Evolutionary conservation across 768 basidiomycete species (phyloP).

Genomic region (Tulasnella sp.): DNA sequence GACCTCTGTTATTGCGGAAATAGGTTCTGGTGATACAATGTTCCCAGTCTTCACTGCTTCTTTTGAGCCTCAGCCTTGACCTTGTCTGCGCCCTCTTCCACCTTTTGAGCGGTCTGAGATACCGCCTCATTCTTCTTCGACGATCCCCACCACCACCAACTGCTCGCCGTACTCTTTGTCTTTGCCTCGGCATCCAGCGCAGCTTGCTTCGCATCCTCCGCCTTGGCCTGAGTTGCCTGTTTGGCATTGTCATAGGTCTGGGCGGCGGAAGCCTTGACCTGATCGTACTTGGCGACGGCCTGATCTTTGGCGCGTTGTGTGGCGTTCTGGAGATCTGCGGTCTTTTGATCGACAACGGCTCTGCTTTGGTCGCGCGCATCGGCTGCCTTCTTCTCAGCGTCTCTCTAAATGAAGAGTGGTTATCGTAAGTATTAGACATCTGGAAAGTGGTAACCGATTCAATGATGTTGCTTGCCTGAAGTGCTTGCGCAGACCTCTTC

Average conservation of each 20-base stretch:
- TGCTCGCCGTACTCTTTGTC: slow-evolving; percentile 3
- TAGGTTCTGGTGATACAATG: too few relatives aligned
- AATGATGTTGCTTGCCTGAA: not conserved
- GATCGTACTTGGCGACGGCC: slow-evolving; percentile 1
- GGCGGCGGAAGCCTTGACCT: not conserved
- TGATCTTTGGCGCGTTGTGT: not conserved
- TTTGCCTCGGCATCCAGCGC: not conserved
- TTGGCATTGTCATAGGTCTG: slow-evolving; percentile 7
- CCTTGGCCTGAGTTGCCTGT: not conserved
- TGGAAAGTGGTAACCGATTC: not conserved
- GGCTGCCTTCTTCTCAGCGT: not conserved
- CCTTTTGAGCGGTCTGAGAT: not conserved
- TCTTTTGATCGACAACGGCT: not conserved
- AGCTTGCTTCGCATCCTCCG: slow-evolving; percentile 7
- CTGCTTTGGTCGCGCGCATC: not conserved
- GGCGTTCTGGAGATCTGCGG: not conserved
- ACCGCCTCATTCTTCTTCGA: slow-evolving; percentile 1
- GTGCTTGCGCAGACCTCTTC: not conserved
- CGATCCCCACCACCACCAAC: slow-evolving; percentile 12
- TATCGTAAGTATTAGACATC: not conserved
- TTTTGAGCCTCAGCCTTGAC: slow-evolving; percentile 9
- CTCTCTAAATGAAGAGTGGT: not conserved
- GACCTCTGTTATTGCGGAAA: too few relatives aligned
- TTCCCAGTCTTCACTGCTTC: not conserved
- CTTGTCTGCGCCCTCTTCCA: slow-evolving; percentile 10